Percentiles rank a stretch among this genome's conserved stretches.
Evolutionary conservation across 345 rosid species (phyloP).

Genomic region (Corymbia maculata): DNA sequence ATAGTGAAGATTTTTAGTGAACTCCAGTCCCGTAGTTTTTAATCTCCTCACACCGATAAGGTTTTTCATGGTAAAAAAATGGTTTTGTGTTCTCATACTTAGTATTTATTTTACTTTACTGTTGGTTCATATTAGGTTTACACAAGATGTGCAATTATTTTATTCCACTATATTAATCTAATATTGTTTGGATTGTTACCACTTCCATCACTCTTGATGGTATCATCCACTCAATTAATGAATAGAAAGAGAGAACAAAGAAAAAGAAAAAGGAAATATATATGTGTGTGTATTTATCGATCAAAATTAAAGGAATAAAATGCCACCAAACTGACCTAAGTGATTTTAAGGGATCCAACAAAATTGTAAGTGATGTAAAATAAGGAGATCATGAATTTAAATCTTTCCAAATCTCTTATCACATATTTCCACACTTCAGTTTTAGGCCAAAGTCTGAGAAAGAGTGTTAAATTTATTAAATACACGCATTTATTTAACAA

Average conservation of each 20-base stretch:
- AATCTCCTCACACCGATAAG: no score
- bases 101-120: no score
- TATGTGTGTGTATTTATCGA: no score
- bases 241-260: neutral
- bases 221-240: neutral
- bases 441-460: neutral
- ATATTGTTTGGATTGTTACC: no score
- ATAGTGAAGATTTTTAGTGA: no score
- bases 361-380: neutral
- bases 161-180: no score
- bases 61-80: no score
- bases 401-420: neutral
- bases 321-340: neutral
- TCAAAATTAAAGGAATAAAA: neutral
- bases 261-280: neutral
- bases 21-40: no score
- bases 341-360: neutral
- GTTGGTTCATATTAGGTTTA: no score
- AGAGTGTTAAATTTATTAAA: neutral
- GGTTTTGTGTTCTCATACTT: no score
- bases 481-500: accelerated
- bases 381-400: neutral
- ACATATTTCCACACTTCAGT: neutral
- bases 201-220: neutral
- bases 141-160: no score